Percentiles rank a stretch among this genome's conserved stretches.
These are phyloP conservation scores for Nakataea oryzae DNA, from an alignment of 2,329 filamentous ascomycete species.

Conservation along the genomic window DNA sequence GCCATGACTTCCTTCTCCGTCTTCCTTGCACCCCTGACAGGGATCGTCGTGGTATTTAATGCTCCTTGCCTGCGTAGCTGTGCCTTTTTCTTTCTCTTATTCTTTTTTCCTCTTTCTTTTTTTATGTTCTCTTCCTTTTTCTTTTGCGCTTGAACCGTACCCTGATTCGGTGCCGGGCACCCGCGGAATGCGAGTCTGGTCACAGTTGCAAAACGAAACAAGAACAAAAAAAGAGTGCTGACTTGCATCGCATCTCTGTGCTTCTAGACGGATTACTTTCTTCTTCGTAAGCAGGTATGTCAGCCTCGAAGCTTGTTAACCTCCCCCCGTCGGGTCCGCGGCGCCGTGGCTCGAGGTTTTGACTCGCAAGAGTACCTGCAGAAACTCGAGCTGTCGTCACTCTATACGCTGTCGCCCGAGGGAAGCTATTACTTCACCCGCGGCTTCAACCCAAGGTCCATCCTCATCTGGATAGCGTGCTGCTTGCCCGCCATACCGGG, in stretches of 20 bases:
- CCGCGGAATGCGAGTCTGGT: background rate
- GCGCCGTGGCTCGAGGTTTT: background rate
- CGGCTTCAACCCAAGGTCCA: constrained; percentile 21
- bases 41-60: constrained; percentile 19
- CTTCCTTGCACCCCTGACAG: constrained; percentile 25
- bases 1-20: constrained; percentile 28
- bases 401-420: constrained; percentile 19
- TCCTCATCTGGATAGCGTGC: constrained; percentile 1
- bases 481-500: background rate
- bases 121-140: background rate
- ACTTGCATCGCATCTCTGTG: no score
- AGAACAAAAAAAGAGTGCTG: background rate
- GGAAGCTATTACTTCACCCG: constrained; percentile 30
- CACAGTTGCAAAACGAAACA: no score
- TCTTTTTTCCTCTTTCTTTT: background rate
- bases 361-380: background rate
- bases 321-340: background rate
- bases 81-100: background rate
- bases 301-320: constrained; percentile 16
- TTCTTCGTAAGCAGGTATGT: constrained; percentile 17
- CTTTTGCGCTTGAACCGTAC: background rate
- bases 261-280: constrained; percentile 19
- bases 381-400: background rate
- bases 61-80: background rate
- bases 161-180: background rate